Conservation (phyloP, 1,284 basidiomycete species). For the Chondrostereum purpureum region DNA sequence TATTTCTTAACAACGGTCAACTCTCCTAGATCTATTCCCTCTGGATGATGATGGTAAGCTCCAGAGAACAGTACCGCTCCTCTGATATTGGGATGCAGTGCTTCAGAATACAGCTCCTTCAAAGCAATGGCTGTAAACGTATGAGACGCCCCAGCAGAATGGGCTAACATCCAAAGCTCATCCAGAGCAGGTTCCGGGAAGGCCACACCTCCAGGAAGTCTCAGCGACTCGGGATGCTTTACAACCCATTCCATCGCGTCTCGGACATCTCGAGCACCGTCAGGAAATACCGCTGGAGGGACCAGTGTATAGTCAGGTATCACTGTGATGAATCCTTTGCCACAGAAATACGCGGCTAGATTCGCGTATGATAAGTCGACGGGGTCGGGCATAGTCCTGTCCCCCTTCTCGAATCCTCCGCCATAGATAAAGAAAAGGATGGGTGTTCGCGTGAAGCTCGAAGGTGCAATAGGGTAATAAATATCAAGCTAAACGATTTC, state of each 20-base stretch:
- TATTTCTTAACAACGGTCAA: constrained; percentile 28
- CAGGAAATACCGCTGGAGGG: constrained; percentile 46
- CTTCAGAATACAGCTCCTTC: constrained; percentile 27
- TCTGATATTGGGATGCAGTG: constrained; percentile 31
- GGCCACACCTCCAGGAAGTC: constrained; percentile 17
- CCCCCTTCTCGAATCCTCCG: constrained; percentile 50
- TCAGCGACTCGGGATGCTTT: constrained; percentile 26
- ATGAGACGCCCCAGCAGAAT: constrained; percentile 54
- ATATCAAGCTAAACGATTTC: too few relatives aligned
- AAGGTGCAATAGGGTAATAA: constrained; percentile 41
- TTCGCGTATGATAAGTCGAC: constrained; percentile 46
- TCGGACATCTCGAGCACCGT: constrained; percentile 44
- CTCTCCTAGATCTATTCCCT: constrained; percentile 17
- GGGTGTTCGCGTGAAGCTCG: constrained; percentile 30
- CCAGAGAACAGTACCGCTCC: constrained; percentile 41
- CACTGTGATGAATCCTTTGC: constrained; percentile 49
- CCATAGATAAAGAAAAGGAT: constrained; percentile 60
- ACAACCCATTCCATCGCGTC: constrained; percentile 52
- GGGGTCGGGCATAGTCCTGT: constrained; percentile 37
- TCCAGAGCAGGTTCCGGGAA: constrained; percentile 32
- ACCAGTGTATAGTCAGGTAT: constrained; percentile 61
- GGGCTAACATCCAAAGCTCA: constrained; percentile 43
- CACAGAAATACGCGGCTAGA: constrained; percentile 53
- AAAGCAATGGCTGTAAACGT: constrained; percentile 37
- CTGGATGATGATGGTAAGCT: constrained; percentile 31